Evolutionary conservation across 129 eudicot species (phyloP).

Genomic region (Artemisia tridentata): DNA sequence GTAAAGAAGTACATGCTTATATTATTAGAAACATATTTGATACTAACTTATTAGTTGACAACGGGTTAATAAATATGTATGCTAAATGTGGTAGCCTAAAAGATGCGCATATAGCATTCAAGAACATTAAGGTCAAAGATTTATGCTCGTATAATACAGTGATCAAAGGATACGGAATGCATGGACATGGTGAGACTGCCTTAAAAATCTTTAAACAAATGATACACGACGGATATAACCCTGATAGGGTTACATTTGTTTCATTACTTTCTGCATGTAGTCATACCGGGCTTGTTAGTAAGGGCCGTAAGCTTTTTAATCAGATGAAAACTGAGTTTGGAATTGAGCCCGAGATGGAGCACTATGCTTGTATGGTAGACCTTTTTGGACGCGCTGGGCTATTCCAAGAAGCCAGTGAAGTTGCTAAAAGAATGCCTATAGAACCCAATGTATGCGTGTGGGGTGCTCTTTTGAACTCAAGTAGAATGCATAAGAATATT

Average conservation of each 20-base stretch:
- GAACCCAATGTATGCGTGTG: slow-evolving; percentile 65
- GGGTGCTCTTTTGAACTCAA: slow-evolving; percentile 76
- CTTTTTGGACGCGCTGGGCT: slow-evolving; percentile 82
- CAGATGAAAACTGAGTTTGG: slow-evolving; percentile 48
- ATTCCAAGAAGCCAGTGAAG: slow-evolving; percentile 51
- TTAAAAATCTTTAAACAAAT: slow-evolving; percentile 43
- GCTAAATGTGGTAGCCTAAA: slow-evolving; percentile 63
- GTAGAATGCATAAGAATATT: slow-evolving; percentile 48
- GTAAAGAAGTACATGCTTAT: slow-evolving; percentile 64
- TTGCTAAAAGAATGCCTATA: slow-evolving; percentile 57
- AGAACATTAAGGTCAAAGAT: slow-evolving; percentile 38
- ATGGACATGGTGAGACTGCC: slow-evolving; percentile 55
- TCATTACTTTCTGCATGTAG: slow-evolving; percentile 77
- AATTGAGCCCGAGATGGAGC: slow-evolving; percentile 61
- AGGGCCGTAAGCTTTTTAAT: slow-evolving; percentile 48
- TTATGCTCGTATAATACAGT: slow-evolving; percentile 62
- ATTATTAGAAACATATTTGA: slow-evolving; percentile 36
- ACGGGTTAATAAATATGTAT: slow-evolving; percentile 66
- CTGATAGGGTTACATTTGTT: slow-evolving; percentile 68
- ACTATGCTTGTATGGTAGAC: slow-evolving; percentile 74
- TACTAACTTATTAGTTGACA: slow-evolving; percentile 36
- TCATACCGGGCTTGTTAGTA: slow-evolving; percentile 63
- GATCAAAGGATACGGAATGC: slow-evolving; percentile 80
- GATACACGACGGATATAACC: slow-evolving; percentile 45
- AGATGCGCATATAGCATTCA: slow-evolving; percentile 41